Conservation (phyloP, 2,329 filamentous ascomycete genomes). For the Aspergillus persii region DNA sequence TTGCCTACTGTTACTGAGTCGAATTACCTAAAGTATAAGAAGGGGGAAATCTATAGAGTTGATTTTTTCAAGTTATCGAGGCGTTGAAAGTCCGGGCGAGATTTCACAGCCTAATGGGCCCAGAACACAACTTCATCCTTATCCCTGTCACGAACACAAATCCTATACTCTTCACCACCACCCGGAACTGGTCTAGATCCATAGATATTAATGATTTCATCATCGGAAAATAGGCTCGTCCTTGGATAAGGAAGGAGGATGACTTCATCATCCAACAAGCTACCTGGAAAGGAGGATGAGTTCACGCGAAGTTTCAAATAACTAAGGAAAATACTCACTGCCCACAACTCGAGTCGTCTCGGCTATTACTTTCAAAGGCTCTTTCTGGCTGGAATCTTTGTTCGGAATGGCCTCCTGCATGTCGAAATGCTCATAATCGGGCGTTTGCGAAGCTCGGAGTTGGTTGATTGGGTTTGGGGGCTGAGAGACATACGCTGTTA, state of each 20-base stretch:
- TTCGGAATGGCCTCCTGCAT: no score
- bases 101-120: not conserved
- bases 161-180: not conserved
- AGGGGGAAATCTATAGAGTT: no score
- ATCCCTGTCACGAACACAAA: not conserved
- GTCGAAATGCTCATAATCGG: no score
- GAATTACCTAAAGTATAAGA: no score
- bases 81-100: not conserved
- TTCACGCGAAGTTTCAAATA: not conserved
- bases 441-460: no score
- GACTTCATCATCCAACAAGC: not conserved
- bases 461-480: no score
- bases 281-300: not conserved
- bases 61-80: no score
- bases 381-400: no score
- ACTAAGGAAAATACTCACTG: not conserved
- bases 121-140: not conserved
- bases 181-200: not conserved
- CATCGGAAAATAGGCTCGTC: not conserved
- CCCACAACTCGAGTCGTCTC: not conserved
- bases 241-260: not conserved
- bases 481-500: no score
- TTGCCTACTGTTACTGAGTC: no score
- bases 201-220: not conserved
- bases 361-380: no score